Conservation (phyloP, 768 basidiomycete genomes). For the Lepiota venenata region DNA sequence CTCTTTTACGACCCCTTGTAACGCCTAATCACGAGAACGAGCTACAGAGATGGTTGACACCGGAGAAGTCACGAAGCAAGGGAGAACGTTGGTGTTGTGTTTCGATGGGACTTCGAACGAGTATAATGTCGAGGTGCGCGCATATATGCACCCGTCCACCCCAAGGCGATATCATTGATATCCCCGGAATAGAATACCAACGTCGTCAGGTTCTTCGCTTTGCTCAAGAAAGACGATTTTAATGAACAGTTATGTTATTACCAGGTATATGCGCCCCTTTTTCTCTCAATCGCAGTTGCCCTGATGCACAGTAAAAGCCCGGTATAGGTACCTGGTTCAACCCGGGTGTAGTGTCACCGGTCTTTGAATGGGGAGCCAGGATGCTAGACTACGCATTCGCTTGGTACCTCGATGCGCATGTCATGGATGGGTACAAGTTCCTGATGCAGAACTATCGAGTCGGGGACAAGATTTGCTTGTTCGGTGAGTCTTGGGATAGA, state of each 20-base stretch:
- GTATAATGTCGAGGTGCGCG: constrained; percentile 46
- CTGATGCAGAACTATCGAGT: constrained; percentile 74
- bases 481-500: constrained; percentile 44
- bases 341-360: constrained; percentile 64
- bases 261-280: constrained; percentile 42
- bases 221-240: constrained; percentile 61
- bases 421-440: constrained; percentile 73
- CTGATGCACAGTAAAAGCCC: constrained; percentile 13
- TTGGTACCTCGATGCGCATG: constrained; percentile 73
- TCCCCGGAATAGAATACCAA: constrained; percentile 50
- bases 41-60: background rate
- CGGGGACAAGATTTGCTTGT: constrained; percentile 74
- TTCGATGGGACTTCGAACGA: constrained; percentile 67
- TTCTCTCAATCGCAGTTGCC: too few species aligned
- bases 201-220: constrained; percentile 63
- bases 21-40: too few species aligned
- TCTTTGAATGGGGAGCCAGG: constrained; percentile 56
- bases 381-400: constrained; percentile 68
- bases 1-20: too few species aligned
- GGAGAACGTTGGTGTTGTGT: constrained; percentile 56
- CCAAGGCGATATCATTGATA: background rate
- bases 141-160: background rate
- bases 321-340: constrained; percentile 51
- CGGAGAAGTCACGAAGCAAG: constrained; percentile 6
- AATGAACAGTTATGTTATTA: constrained; percentile 65